Conservation (phyloP, 768 basidiomycete genomes). For the Termitomyces sp. region DNA sequence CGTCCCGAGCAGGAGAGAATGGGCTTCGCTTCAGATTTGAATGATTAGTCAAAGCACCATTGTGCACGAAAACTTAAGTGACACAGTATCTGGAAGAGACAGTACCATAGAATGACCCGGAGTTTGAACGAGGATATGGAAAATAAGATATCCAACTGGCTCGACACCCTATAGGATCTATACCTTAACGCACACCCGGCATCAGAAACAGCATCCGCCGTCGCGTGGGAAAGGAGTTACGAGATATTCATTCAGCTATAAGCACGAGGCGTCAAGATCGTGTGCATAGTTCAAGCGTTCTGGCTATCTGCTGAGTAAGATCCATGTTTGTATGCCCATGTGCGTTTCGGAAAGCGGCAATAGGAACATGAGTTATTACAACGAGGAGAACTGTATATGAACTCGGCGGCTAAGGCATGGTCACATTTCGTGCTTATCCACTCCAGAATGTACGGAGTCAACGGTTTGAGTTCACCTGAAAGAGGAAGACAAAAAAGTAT, state of each 20-base stretch:
- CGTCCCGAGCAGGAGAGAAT: not conserved
- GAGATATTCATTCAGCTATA: not conserved
- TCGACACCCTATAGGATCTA: too few relatives aligned
- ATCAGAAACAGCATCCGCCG: too few relatives aligned
- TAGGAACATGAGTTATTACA: not conserved
- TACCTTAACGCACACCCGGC: too few relatives aligned
- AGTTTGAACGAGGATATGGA: too few relatives aligned
- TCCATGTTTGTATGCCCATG: not conserved
- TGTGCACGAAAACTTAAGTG: too few relatives aligned
- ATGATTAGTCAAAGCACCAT: not conserved
- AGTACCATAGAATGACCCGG: not conserved
- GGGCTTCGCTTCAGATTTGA: not conserved
- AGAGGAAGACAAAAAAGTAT: not conserved
- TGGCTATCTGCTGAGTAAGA: not conserved
- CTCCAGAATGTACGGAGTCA: not conserved
- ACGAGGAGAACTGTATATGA: not conserved
- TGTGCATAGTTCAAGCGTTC: not conserved
- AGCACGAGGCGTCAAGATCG: not conserved
- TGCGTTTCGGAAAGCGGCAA: not conserved
- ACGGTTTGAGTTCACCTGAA: not conserved
- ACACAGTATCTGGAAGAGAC: not conserved
- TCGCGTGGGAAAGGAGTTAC: not conserved
- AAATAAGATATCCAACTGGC: too few relatives aligned
- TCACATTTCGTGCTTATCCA: not conserved
- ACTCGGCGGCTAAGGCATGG: not conserved